Evolutionary conservation across 495 filamentous ascomycete species (phyloP), one percentile per base, ranked within the genome.

Genomic region (Xylaria nigripes): DNA sequence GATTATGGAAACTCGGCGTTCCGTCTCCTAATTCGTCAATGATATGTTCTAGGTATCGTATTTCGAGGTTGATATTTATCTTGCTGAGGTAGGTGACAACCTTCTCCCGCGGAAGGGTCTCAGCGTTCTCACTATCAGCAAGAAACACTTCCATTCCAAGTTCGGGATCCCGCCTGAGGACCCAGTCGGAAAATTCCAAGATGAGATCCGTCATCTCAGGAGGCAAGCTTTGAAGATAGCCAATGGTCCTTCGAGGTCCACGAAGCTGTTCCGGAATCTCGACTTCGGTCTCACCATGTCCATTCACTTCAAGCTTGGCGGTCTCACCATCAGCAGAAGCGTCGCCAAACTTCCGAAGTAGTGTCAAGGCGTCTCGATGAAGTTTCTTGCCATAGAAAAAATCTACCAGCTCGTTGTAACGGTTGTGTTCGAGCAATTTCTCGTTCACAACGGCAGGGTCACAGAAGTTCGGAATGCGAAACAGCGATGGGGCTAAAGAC

Each of bases 401-500:
- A 61, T 99, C 91, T 25, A 99, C 92, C 0, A 99, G 73, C 65
- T 97, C 93, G 50, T 86, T 89, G 67, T 95, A 95, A 44, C 90
- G 86, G 40, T 87, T 86, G 48, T 84, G 86, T 65, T 95, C 90
- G 54, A 94, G 83, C 8, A 99, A 76, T 56, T 87, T 84, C 68
- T 96, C 87, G 66, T 94, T 92, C 23, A 99, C 91, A 1, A 99
- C 93, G 24, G 87, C 86, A 0, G 93, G 92, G 58, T 97, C 92
- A 61, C 93, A 96, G 68, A 95, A 96, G 66, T 99, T 99, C 65
- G 89, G 85, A 46, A 97, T 89, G 13, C 94, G 89, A 70, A 99
- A 96, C 0, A 99, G 81, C 2, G 90, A 87, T 0, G 87, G 89
- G 25, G 89, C 90, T 0, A 97, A 76, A 1, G 86, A 81, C 5